A percentile compares a stretch with the other conserved stretches of the same genome.
phyloP scores from a whole-genome alignment of 2,329 filamentous ascomycete genomes.

The Colletotrichum higginsianum region DNA sequence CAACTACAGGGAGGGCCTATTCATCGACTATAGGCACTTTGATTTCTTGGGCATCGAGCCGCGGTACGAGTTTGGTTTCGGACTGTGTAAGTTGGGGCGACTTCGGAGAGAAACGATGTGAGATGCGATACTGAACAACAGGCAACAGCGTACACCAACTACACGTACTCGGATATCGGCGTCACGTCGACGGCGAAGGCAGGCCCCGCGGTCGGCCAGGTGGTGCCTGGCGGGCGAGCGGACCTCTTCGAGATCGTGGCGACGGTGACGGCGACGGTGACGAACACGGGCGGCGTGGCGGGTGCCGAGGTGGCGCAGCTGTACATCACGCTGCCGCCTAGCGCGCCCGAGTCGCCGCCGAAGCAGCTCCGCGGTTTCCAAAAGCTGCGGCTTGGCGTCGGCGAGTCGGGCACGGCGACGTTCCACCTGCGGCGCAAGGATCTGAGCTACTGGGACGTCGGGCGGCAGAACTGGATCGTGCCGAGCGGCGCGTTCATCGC shows the following conservation, averaged over 20 bases:
- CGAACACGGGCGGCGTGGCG: conserved; percentile 73
- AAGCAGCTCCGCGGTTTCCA: conserved; percentile 77
- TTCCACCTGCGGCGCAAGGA: conserved; percentile 73
- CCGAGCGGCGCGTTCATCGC: conserved; percentile 61
- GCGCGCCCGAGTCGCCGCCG: conserved; percentile 60
- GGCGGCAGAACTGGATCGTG: conserved; percentile 72
- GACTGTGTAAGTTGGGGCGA: conserved; percentile 61
- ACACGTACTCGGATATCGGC: conserved; percentile 69
- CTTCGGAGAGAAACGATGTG: neutral
- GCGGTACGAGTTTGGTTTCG: conserved; percentile 76
- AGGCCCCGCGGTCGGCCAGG: conserved; percentile 57
- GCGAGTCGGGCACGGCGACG: conserved; percentile 63
- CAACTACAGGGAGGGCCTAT: too few relatives aligned
- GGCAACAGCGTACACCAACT: conserved; percentile 75
- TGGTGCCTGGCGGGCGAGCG: conserved; percentile 59
- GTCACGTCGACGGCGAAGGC: conserved; percentile 55
- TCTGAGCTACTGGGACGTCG: conserved; percentile 76
- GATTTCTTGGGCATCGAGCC: conserved; percentile 69
- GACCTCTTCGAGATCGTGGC: conserved; percentile 63
- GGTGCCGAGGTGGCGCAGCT: conserved; percentile 80
- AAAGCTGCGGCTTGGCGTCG: conserved; percentile 68
- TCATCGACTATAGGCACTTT: conserved; percentile 77
- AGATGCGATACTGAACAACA: neutral
- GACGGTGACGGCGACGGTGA: conserved; percentile 71
- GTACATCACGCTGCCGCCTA: conserved; percentile 61